These are phyloP conservation scores for Corynascus novoguineensis DNA, from an alignment of 495 filamentous ascomycete genomes.

Conservation along the genomic window DNA sequence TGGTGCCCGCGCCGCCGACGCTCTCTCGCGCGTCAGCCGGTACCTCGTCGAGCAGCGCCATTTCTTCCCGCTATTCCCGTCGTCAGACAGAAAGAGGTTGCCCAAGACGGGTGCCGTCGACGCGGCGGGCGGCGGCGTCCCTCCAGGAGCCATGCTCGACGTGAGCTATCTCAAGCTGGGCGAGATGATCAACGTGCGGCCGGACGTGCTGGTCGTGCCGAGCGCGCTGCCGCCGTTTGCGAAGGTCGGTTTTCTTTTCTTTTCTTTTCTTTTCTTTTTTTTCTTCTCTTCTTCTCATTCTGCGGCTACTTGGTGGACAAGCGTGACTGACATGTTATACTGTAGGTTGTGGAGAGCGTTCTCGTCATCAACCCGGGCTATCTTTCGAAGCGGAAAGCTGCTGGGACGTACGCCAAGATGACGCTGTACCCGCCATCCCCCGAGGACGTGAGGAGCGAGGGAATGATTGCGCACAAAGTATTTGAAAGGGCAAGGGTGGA, in stretches of 20 bases:
- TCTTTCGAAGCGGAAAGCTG: constrained; percentile 71
- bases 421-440: constrained; percentile 60
- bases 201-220: constrained; percentile 80
- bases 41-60: constrained; percentile 82
- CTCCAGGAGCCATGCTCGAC: constrained; percentile 71
- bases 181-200: constrained; percentile 77
- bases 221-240: constrained; percentile 80
- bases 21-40: constrained; percentile 61
- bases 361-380: constrained; percentile 82
- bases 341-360: constrained; percentile 76
- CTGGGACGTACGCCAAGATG: constrained; percentile 78
- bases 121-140: constrained; percentile 48
- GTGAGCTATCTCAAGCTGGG: constrained; percentile 80
- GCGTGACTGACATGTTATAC: constrained; percentile 18
- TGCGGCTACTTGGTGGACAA: background rate
- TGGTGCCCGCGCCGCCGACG: constrained; percentile 47
- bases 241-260: constrained; percentile 57
- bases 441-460: constrained; percentile 50
- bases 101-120: constrained; percentile 53
- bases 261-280: background rate
- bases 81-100: constrained; percentile 58
- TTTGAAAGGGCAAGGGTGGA: constrained; percentile 83
- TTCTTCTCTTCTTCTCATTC: background rate
- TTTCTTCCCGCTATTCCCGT: constrained; percentile 84
- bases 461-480: constrained; percentile 62